phyloP scores from a whole-genome alignment of 768 basidiomycete species.

The Leccinum subgranulosum region DNA sequence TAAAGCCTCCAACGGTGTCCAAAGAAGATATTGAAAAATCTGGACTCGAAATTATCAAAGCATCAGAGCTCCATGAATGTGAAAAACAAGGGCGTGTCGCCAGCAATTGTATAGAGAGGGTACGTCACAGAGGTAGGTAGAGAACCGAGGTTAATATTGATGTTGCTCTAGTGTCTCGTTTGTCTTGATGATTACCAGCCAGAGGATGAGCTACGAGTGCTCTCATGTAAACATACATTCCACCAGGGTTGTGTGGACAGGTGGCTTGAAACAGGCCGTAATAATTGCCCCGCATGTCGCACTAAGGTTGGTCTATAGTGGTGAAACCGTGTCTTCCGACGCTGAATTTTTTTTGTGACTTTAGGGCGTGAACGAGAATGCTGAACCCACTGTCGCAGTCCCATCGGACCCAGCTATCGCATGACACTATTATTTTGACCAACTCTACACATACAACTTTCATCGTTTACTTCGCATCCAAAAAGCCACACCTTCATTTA shows the following conservation, averaged over 20 bases:
- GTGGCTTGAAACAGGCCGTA: constrained; percentile 82
- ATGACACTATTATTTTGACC: constrained; percentile 8
- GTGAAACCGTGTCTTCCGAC: background rate
- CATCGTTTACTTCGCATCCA: constrained; percentile 1
- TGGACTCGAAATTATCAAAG: constrained; percentile 73
- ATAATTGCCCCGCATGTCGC: constrained; percentile 92
- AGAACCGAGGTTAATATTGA: background rate
- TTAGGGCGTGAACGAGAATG: constrained; percentile 27
- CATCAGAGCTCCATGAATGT: constrained; percentile 44
- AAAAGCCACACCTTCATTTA: constrained; percentile 19
- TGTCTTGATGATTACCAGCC: constrained; percentile 83
- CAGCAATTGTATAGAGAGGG: constrained; percentile 77
- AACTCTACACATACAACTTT: background rate
- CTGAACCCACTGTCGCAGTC: constrained; percentile 7
- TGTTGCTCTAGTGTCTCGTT: constrained; percentile 60
- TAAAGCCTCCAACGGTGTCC: constrained; percentile 77
- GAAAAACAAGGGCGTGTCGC: constrained; percentile 63
- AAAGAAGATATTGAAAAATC: constrained; percentile 85
- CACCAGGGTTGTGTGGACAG: constrained; percentile 85
- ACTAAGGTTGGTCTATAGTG: constrained; percentile 49
- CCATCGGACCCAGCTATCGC: background rate
- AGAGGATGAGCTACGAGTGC: constrained; percentile 76
- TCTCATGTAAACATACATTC: constrained; percentile 87
- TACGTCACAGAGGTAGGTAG: constrained; percentile 35
- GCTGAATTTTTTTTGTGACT: background rate